A percentile compares a stretch with the other conserved stretches of the same genome.
phyloP scores from a whole-genome alignment of 345 rosid species.

The Triadica sebifera region DNA sequence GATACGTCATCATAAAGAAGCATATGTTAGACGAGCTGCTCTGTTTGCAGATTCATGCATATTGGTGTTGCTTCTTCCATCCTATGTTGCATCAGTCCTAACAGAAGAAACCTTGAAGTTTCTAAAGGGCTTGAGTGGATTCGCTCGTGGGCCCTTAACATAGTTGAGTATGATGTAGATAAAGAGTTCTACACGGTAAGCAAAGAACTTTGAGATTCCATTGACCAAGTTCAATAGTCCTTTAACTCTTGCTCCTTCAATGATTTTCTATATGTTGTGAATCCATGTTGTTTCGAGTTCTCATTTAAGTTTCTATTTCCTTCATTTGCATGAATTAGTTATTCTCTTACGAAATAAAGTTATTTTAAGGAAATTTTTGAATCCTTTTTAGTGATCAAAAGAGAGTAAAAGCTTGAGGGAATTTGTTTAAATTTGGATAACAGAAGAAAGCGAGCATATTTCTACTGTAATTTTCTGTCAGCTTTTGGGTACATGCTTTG shows the following conservation, averaged over 20 bases:
- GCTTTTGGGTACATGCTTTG: no score
- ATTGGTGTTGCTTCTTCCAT: slow-evolving; percentile 78
- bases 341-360: neutral
- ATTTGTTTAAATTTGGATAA: neutral
- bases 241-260: neutral
- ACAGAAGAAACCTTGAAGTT: slow-evolving; percentile 65
- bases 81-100: slow-evolving; percentile 66
- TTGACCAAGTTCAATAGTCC: neutral
- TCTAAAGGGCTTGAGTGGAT: slow-evolving; percentile 90
- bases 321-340: neutral
- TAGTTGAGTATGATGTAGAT: slow-evolving; percentile 76
- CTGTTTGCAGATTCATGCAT: slow-evolving; percentile 83
- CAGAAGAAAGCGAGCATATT: neutral
- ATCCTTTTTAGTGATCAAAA: neutral
- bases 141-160: slow-evolving; percentile 69
- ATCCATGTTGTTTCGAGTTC: neutral
- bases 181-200: slow-evolving; percentile 83
- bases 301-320: neutral
- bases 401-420: neutral
- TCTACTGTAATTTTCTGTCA: no score
- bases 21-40: slow-evolving; percentile 85
- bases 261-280: neutral
- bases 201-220: slow-evolving; percentile 11
- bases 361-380: neutral
- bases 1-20: slow-evolving; percentile 80